Base-by-base conservation (phyloP, 129 eudicot genomes). In the Artemisia annua region DNA sequence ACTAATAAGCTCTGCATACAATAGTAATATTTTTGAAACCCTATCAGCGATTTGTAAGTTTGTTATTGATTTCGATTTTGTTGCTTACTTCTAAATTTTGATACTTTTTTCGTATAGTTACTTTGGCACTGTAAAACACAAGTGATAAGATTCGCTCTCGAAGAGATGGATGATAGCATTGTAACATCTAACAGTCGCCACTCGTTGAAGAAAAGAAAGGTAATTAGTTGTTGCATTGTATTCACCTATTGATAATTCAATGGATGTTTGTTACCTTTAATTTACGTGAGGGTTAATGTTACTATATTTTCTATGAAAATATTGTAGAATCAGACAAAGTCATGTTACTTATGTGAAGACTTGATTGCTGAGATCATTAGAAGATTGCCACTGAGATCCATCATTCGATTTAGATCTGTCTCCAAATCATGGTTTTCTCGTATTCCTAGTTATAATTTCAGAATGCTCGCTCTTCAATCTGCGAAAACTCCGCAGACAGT, bases 341-440 rank as follows among this genome's bases (percentile, higher is more conserved):
- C 35, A 59, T 20, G 26, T 59, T 20, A 59, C 17, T 14, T 59
- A 59, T 59, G 39, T 22, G 64, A 59, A 59, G 64, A 59, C 17
- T 22, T 60, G 65, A 60, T 60, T 22, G 8, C 44, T 24, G 44
- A 60, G 28, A 60, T 60, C 39, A 11, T 60, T 24, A 11, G 4
- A 60, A 60, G 65, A 13, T 9, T 60, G 5, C 44, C 65, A 24
- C 7, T 16, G 13, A 60, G 28, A 60, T 20, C 65, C 43, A 32
- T 60, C 15, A 9, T 60, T 19, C 46, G 20, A 12, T 62, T 12
- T 13, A 62, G 67, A 62, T 30, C 48, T 26, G 28, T 28, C 67
- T 62, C 67, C 48, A 62, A 62, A 62, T 62, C 48, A 13, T 62
- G 67, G 67, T 30, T 6, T 60, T 60, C 65, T 60, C 44, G 44